A percentile compares a stretch with the other conserved stretches of the same genome.
Conservation (phyloP, 2,329 filamentous ascomycete genomes). For the Neopestalotiopsis clavispora region DNA sequence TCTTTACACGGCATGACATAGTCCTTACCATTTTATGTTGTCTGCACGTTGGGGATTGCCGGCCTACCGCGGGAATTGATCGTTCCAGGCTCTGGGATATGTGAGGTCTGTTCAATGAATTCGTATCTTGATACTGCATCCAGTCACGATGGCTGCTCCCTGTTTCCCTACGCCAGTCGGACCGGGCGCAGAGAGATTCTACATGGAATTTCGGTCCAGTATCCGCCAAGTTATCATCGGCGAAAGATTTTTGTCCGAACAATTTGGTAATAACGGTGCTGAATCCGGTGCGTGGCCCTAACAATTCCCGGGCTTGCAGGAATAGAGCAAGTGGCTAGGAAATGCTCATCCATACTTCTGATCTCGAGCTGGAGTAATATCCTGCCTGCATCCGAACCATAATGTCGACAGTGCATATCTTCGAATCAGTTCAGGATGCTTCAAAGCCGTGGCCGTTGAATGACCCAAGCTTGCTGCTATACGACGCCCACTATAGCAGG, state of each 20-base stretch:
- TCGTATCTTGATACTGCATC: neutral
- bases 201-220: neutral
- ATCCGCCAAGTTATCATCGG: neutral
- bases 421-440: neutral
- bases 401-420: neutral
- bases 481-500: constrained; percentile 7
- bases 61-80: neutral
- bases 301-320: neutral
- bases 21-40: neutral
- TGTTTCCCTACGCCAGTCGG: too few relatives aligned
- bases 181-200: neutral
- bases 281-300: neutral
- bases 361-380: neutral
- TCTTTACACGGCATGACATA: neutral
- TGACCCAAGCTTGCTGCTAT: neutral
- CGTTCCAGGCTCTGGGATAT: neutral
- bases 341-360: neutral
- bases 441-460: neutral
- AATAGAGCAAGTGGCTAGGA: neutral
- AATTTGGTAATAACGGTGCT: neutral
- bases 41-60: neutral
- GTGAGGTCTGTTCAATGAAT: neutral
- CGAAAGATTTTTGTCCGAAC: neutral
- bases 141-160: too few relatives aligned
- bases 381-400: neutral